phyloP scores from a whole-genome alignment of 2,329 filamentous ascomycete species.

The Diaporthe aspalathi region DNA sequence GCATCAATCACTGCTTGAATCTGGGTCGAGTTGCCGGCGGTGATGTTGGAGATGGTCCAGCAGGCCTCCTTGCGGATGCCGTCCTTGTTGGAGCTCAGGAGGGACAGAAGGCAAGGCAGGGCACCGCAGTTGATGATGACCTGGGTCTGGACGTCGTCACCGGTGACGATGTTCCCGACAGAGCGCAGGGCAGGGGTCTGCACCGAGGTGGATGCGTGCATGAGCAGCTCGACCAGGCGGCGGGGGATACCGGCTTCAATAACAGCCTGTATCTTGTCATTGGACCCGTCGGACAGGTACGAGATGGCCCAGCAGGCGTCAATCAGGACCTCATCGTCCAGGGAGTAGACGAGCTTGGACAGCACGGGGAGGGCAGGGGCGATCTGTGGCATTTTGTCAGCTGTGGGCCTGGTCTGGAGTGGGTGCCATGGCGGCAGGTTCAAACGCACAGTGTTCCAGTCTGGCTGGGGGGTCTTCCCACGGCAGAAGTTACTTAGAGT shows the following conservation, averaged over 20 bases:
- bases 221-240: conserved; percentile 93
- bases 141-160: conserved; percentile 98
- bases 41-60: conserved; percentile 99
- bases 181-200: conserved; percentile 97
- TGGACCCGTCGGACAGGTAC: conserved; percentile 96
- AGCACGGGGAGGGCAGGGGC: conserved; percentile 93
- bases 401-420: conserved; percentile 7
- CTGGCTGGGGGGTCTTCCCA: conserved; percentile 98
- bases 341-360: conserved; percentile 96
- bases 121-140: conserved; percentile 99
- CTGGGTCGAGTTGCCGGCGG: conserved; percentile 96
- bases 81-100: conserved; percentile 97
- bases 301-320: conserved; percentile 99
- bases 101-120: conserved; percentile 89
- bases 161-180: conserved; percentile 98
- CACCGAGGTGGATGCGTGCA: conserved; percentile 98
- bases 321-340: conserved; percentile 98
- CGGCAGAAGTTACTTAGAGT: conserved; percentile 99
- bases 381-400: conserved; percentile 69
- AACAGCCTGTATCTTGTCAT: conserved; percentile 99
- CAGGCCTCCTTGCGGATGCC: conserved; percentile 99
- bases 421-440: conserved; percentile 7
- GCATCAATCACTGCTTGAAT: conserved; percentile 97
- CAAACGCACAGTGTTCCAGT: conserved; percentile 89
- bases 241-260: conserved; percentile 98